Evolutionary conservation across 1,139 yeast genomes (phyloP).

Genomic region (Geotrichum phurueaensis): DNA sequence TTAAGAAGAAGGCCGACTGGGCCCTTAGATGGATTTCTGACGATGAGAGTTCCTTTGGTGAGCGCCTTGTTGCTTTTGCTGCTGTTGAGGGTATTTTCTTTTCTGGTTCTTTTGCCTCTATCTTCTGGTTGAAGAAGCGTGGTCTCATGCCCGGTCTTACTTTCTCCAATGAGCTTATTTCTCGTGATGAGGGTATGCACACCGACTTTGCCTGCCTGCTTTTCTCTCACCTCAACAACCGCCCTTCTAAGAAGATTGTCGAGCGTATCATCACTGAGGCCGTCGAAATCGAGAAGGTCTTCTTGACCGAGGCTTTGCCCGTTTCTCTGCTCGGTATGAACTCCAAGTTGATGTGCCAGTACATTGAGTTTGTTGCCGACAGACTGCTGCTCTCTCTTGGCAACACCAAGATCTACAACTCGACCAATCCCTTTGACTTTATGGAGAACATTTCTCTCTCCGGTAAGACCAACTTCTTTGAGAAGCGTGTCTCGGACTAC

Average conservation of each 20-base stretch:
- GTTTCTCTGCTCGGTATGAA: conserved; percentile 91
- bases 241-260: conserved; percentile 74
- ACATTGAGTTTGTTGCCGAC: conserved; percentile 96
- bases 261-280: conserved; percentile 91
- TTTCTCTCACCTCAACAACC: conserved; percentile 85
- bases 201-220: conserved; percentile 96
- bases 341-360: conserved; percentile 86
- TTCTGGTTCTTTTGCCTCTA: conserved; percentile 95
- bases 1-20: conserved; percentile 96
- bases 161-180: conserved; percentile 91
- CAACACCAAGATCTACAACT: conserved; percentile 81
- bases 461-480: conserved; percentile 98
- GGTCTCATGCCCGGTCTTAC: conserved; percentile 98
- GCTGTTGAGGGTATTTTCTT: conserved; percentile 99
- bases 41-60: conserved; percentile 80
- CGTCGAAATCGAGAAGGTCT: conserved; percentile 87
- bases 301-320: conserved; percentile 90
- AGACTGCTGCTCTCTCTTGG: conserved; percentile 86
- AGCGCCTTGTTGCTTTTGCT: conserved; percentile 95
- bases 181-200: conserved; percentile 98
- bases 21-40: conserved; percentile 94
- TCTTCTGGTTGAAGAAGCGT: conserved; percentile 96
- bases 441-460: conserved; percentile 97
- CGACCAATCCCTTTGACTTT: conserved; percentile 90
- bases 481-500: conserved; percentile 97